Evolutionary conservation across 805 yeast species (phyloP).

Genomic region (Candida schatavii): DNA sequence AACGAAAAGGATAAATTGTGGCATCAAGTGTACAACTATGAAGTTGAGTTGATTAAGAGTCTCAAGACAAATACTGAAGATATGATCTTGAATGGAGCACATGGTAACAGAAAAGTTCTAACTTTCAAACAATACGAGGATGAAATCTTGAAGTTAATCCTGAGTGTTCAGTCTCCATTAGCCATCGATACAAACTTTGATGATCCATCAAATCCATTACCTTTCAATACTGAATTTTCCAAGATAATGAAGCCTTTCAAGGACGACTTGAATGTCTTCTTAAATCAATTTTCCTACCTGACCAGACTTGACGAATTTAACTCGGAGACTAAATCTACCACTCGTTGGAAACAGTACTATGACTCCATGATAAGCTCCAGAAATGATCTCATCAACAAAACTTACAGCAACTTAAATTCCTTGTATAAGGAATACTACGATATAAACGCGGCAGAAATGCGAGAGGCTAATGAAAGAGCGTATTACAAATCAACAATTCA

Average conservation of each 20-base stretch:
- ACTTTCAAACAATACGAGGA: slow-evolving; percentile 26
- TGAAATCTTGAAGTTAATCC: slow-evolving; percentile 27
- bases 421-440: slow-evolving; percentile 29
- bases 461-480: slow-evolving; percentile 10
- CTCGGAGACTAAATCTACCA: slow-evolving; percentile 20
- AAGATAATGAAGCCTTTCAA: slow-evolving; percentile 20
- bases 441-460: slow-evolving; percentile 14
- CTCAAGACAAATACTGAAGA: slow-evolving; percentile 33
- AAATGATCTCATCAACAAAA: slow-evolving; percentile 22
- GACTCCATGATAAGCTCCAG: slow-evolving; percentile 21
- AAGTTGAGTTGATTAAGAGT: slow-evolving; percentile 31
- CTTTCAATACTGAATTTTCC: slow-evolving; percentile 21
- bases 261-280: slow-evolving; percentile 21
- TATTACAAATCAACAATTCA: slow-evolving; percentile 28
- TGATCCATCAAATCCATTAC: slow-evolving; percentile 13
- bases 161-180: slow-evolving; percentile 32
- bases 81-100: slow-evolving; percentile 13
- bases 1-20: slow-evolving; percentile 30
- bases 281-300: slow-evolving; percentile 30
- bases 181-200: slow-evolving; percentile 27
- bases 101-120: slow-evolving; percentile 13
- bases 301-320: slow-evolving; percentile 18
- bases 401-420: slow-evolving; percentile 24
- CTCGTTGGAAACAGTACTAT: slow-evolving; percentile 36
- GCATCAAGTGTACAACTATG: slow-evolving; percentile 30